Conservation (phyloP, 2,329 filamentous ascomycete genomes). For the Phyllosticta citriasiana region DNA sequence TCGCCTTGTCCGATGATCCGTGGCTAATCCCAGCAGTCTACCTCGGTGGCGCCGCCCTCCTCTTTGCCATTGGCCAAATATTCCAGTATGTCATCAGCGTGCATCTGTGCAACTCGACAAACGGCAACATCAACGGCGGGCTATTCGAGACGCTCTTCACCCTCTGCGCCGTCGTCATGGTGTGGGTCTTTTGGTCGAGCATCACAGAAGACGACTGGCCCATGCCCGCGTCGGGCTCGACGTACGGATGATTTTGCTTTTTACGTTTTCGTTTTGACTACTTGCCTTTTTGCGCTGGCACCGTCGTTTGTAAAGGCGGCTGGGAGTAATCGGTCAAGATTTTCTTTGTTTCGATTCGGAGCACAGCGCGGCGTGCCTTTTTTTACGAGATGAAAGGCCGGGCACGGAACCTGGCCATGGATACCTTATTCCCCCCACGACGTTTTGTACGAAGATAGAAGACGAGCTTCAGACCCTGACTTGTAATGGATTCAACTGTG, state of each 20-base stretch:
- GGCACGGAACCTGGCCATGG: slow-evolving; percentile 2
- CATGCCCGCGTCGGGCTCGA: slow-evolving; percentile 35
- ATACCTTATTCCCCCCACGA: slow-evolving; percentile 10
- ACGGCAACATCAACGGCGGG: slow-evolving; percentile 82
- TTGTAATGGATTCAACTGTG: background rate
- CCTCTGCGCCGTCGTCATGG: slow-evolving; percentile 64
- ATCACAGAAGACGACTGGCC: slow-evolving; percentile 99
- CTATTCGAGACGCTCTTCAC: slow-evolving; percentile 93
- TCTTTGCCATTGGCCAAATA: slow-evolving; percentile 87
- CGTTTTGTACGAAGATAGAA: background rate
- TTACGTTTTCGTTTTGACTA: slow-evolving; percentile 21
- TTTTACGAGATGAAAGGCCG: slow-evolving; percentile 6
- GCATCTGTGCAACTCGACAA: slow-evolving; percentile 76
- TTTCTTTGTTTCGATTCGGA: slow-evolving; percentile 2
- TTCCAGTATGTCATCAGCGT: slow-evolving; percentile 93
- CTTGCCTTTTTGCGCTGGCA: slow-evolving; percentile 1
- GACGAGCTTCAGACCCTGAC: background rate
- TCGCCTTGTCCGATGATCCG: background rate
- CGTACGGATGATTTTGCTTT: slow-evolving; percentile 31
- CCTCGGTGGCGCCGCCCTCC: slow-evolving; percentile 58
- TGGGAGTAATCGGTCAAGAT: slow-evolving; percentile 2
- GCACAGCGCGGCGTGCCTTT: slow-evolving; percentile 9
- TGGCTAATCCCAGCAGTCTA: slow-evolving; percentile 48
- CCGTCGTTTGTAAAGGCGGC: background rate
- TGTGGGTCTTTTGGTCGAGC: slow-evolving; percentile 97